Evolutionary conservation across 2,329 filamentous ascomycete species (phyloP).

Genomic region (Paradendryphiella salina): DNA sequence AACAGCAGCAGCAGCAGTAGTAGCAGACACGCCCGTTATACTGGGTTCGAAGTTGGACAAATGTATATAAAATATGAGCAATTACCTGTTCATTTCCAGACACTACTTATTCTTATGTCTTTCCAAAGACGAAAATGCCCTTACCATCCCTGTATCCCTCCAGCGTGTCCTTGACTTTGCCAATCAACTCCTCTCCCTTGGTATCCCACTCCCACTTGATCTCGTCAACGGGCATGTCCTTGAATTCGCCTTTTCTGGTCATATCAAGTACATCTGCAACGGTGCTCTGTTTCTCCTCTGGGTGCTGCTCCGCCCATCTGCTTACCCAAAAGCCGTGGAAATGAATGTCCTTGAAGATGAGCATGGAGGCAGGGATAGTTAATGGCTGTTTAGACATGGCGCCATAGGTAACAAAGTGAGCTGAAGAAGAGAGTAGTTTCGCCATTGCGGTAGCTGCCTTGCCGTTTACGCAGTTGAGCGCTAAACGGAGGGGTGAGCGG

Average conservation of each 20-base stretch:
- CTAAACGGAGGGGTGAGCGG: slow-evolving; percentile 72
- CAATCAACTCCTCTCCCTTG: slow-evolving; percentile 66
- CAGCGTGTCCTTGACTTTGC: slow-evolving; percentile 80
- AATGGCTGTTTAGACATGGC: slow-evolving; percentile 92
- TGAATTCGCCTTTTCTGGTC: slow-evolving; percentile 75
- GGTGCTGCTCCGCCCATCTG: slow-evolving; percentile 78
- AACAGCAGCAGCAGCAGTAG: not conserved
- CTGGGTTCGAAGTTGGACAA: no score
- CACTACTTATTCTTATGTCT: slow-evolving; percentile 30
- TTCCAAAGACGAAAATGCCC: slow-evolving; percentile 80
- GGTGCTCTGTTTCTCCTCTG: slow-evolving; percentile 73
- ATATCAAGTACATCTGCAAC: slow-evolving; percentile 82
- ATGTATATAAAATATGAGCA: not conserved
- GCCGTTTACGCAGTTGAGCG: slow-evolving; percentile 91
- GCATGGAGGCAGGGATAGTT: slow-evolving; percentile 74
- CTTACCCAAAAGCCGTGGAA: slow-evolving; percentile 97
- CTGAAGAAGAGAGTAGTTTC: slow-evolving; percentile 67
- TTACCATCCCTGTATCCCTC: slow-evolving; percentile 86
- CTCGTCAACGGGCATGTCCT: slow-evolving; percentile 79
- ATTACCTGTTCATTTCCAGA: not conserved
- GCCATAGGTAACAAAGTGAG: slow-evolving; percentile 87
- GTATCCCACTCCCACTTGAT: slow-evolving; percentile 84
- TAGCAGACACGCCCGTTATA: not conserved
- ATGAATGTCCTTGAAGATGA: slow-evolving; percentile 91
- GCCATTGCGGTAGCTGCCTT: slow-evolving; percentile 79